A percentile compares a stretch with the other conserved stretches of the same genome.
phyloP scores from a whole-genome alignment of 129 eudicot species.

The Dittrichia graveolens region DNA sequence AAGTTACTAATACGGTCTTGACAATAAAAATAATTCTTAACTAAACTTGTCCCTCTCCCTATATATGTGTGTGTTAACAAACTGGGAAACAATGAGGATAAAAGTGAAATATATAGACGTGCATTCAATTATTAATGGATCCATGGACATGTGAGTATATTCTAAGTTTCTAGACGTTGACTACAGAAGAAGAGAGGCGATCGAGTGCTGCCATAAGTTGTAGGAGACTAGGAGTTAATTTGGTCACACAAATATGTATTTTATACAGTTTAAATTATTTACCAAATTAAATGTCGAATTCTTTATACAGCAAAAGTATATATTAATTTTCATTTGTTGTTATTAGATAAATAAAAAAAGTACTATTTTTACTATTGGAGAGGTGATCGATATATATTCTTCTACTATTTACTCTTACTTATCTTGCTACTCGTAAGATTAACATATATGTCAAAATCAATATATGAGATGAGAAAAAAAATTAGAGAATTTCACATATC shows the following conservation, averaged over 20 bases:
- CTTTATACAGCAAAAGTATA: neutral
- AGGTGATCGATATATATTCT: too few species aligned
- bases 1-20: too few species aligned
- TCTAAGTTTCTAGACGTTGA: conserved; percentile 14
- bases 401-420: too few species aligned
- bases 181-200: conserved; percentile 23
- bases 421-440: too few species aligned
- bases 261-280: neutral
- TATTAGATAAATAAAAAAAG: neutral
- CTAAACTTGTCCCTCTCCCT: too few species aligned
- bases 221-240: conserved; percentile 9
- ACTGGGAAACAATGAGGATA: neutral
- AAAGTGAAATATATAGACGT: conserved; percentile 7
- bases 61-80: neutral
- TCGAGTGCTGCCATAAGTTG: conserved; percentile 2
- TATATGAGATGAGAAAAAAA: too few species aligned
- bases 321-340: neutral
- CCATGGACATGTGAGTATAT: conserved; percentile 30
- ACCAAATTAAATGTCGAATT: neutral
- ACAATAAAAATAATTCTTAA: too few species aligned
- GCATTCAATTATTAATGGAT: conserved; percentile 24
- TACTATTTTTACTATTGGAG: neutral
- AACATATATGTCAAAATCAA: too few species aligned
- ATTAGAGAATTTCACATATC: too few species aligned
- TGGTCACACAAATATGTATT: neutral